phyloP scores from a whole-genome alignment of 202 grass and related monocot species.

The Musa balbisiana region DNA sequence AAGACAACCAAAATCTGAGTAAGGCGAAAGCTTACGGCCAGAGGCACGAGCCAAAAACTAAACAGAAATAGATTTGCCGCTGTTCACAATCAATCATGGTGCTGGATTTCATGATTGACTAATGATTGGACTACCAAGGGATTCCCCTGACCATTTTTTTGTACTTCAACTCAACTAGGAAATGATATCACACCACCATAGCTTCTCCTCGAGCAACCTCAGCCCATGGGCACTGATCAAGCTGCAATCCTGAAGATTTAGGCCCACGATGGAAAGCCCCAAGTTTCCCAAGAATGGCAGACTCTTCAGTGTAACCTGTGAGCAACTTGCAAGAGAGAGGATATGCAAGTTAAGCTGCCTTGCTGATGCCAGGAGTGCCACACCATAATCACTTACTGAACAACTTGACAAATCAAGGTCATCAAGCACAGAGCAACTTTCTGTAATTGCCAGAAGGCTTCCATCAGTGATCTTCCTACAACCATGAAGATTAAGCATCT shows the following conservation, averaged over 20 bases:
- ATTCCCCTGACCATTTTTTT: slow-evolving; percentile 10
- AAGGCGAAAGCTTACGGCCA: slow-evolving; percentile 11
- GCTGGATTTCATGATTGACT: slow-evolving; percentile 27
- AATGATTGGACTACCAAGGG: not conserved
- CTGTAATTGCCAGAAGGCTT: slow-evolving; percentile 53
- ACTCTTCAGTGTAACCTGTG: slow-evolving; percentile 65
- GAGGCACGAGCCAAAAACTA: slow-evolving; percentile 39
- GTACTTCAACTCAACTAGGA: slow-evolving; percentile 40
- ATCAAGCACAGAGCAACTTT: slow-evolving; percentile 51
- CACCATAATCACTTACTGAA: slow-evolving; percentile 67
- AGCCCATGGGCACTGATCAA: slow-evolving; percentile 59
- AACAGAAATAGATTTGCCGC: slow-evolving; percentile 34
- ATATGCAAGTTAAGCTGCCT: slow-evolving; percentile 57
- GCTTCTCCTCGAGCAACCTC: slow-evolving; percentile 64
- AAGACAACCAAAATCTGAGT: slow-evolving; percentile 41
- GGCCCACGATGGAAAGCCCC: slow-evolving; percentile 53
- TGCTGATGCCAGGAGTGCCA: slow-evolving; percentile 56
- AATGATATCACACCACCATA: slow-evolving; percentile 88
- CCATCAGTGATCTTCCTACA: slow-evolving; percentile 85
- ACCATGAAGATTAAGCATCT: slow-evolving; percentile 64
- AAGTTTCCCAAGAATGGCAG: slow-evolving; percentile 69
- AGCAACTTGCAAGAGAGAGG: slow-evolving; percentile 71
- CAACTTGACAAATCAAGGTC: slow-evolving; percentile 88
- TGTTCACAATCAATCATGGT: slow-evolving; percentile 38
- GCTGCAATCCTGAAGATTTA: slow-evolving; percentile 90